Percentiles rank a stretch among this genome's conserved stretches.
These are phyloP conservation scores for Fusarium sp. DNA, from an alignment of 2,329 filamentous ascomycete species.

Conservation along the genomic window DNA sequence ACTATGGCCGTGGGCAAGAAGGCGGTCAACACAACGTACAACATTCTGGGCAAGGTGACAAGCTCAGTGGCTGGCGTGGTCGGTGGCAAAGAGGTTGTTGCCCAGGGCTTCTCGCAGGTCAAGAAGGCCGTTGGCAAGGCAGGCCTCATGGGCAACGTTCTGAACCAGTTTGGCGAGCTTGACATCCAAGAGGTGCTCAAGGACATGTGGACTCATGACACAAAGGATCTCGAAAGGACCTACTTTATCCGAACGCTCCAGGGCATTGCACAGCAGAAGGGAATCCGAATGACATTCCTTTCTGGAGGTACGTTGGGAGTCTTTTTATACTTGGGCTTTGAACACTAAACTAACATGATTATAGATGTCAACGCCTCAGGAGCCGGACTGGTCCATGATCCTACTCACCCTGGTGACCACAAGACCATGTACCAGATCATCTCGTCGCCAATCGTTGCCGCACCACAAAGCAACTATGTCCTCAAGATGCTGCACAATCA, in stretches of 20 bases:
- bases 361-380: constrained; percentile 88
- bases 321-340: background rate
- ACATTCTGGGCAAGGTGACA: constrained; percentile 93
- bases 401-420: constrained; percentile 88
- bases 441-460: constrained; percentile 90
- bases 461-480: constrained; percentile 85
- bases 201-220: constrained; percentile 98
- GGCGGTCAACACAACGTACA: constrained; percentile 95
- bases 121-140: constrained; percentile 97
- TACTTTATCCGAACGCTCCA: constrained; percentile 97
- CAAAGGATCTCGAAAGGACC: constrained; percentile 95
- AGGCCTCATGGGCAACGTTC: constrained; percentile 92
- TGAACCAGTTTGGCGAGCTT: constrained; percentile 96
- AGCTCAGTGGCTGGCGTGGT: constrained; percentile 96
- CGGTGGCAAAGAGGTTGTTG: constrained; percentile 91
- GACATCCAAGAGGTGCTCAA: constrained; percentile 93
- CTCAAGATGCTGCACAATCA: constrained; percentile 96
- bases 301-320: constrained; percentile 73
- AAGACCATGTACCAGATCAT: constrained; percentile 99
- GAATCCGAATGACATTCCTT: constrained; percentile 95
- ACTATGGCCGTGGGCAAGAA: constrained; percentile 96
- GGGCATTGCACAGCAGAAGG: constrained; percentile 94
- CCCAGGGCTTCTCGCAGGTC: constrained; percentile 91
- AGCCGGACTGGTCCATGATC: constrained; percentile 94
- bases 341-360: constrained; percentile 34